Conservation (phyloP, 257 asterid genomes). For the Thymus quinquecostatus region DNA sequence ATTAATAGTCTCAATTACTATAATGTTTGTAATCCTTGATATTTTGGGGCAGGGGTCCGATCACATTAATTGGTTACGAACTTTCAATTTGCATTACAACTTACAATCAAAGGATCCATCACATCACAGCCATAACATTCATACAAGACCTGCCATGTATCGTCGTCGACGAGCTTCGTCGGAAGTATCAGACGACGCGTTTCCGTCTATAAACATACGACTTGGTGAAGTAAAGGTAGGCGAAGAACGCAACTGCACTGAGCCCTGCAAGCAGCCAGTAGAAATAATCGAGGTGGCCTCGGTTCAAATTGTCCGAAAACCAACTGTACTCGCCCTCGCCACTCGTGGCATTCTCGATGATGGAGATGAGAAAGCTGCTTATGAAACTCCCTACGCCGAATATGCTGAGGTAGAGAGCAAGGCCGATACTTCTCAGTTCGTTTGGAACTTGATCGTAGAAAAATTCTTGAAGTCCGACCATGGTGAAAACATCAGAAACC, state of each 20-base stretch:
- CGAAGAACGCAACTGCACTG: constrained; percentile 35
- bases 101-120: too few relatives aligned
- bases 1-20: too few relatives aligned
- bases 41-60: too few relatives aligned
- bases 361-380: constrained; percentile 60
- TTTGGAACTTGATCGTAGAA: constrained; percentile 69
- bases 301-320: constrained; percentile 65
- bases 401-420: constrained; percentile 56
- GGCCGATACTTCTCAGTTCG: constrained; percentile 58
- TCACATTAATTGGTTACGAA: too few relatives aligned
- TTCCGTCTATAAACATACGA: constrained; percentile 44
- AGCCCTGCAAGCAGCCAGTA: constrained; percentile 64
- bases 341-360: constrained; percentile 45
- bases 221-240: constrained; percentile 45
- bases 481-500: constrained; percentile 51
- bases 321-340: constrained; percentile 49
- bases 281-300: constrained; percentile 72
- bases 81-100: too few relatives aligned
- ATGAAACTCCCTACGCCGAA: constrained; percentile 63
- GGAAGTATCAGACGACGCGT: constrained; percentile 19
- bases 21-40: too few relatives aligned
- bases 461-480: constrained; percentile 69
- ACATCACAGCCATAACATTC: too few relatives aligned
- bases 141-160: neutral
- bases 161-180: neutral